Conservation (phyloP, 2,329 filamentous ascomycete genomes). For the Apiospora kogelbergensis region DNA sequence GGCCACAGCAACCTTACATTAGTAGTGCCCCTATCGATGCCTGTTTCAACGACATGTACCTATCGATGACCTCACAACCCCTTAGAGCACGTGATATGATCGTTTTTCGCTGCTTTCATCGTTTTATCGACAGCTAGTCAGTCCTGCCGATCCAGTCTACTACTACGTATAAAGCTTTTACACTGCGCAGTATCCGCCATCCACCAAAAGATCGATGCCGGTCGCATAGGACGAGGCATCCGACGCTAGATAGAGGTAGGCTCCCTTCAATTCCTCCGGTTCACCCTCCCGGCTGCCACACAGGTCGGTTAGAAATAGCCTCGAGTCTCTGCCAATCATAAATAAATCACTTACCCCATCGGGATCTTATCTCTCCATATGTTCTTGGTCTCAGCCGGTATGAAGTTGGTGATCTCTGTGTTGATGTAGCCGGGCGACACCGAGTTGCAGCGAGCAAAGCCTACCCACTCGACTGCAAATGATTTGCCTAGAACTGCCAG, state of each 20-base stretch:
- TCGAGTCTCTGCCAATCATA: neutral
- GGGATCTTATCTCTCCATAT: conserved; percentile 79
- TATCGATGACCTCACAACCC: neutral
- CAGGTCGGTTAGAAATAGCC: neutral
- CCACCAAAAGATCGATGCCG: conserved; percentile 70
- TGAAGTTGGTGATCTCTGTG: conserved; percentile 70
- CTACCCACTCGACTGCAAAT: conserved; percentile 73
- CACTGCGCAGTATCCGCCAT: conserved; percentile 68
- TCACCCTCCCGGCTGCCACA: conserved; percentile 63
- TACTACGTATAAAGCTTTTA: conserved; percentile 33
- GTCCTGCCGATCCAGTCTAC: neutral
- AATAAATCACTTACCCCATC: conserved; percentile 58
- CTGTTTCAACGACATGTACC: neutral
- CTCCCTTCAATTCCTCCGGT: conserved; percentile 75
- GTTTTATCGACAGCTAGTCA: neutral
- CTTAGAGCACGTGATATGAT: neutral
- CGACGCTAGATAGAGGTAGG: conserved; percentile 77
- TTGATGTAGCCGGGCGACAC: conserved; percentile 75
- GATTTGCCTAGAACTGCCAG: conserved; percentile 53
- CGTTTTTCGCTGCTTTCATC: neutral
- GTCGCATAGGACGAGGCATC: conserved; percentile 85
- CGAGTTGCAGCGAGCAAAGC: conserved; percentile 71
- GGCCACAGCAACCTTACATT: neutral
- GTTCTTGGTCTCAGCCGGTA: conserved; percentile 64
- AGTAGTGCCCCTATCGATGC: neutral